Conservation (phyloP, 129 eudicot species). For the Gnaphalium uliginosum region DNA sequence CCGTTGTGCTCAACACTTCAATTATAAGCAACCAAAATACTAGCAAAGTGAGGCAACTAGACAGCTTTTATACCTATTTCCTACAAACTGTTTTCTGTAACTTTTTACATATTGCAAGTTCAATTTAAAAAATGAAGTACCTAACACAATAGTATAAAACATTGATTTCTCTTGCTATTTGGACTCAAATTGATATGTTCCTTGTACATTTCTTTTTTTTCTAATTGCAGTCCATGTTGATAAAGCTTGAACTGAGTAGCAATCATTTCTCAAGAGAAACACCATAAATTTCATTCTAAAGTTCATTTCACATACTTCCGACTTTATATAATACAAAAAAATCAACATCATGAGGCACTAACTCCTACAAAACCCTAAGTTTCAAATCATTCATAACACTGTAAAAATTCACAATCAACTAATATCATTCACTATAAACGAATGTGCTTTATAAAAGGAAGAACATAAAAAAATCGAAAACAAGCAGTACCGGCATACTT, state of each 20-base stretch:
- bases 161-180: background rate
- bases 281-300: background rate
- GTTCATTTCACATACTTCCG: background rate
- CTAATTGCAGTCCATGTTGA: constrained; percentile 2
- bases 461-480: background rate
- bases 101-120: background rate
- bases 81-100: background rate
- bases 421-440: background rate
- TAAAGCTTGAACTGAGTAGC: background rate
- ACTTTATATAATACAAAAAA: constrained; percentile 10
- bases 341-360: constrained; percentile 7
- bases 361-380: constrained; percentile 9
- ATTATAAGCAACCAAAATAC: background rate
- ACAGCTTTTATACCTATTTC: background rate
- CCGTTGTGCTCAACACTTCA: background rate
- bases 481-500: constrained; percentile 61
- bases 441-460: background rate
- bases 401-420: background rate
- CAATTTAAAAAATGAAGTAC: background rate
- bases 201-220: too few species aligned
- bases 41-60: background rate
- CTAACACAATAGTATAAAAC: background rate
- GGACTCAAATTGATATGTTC: too few species aligned
- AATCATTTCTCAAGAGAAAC: background rate
- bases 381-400: background rate